Base-by-base conservation (phyloP, 208 protist species). In the Leishmania major region DNA sequence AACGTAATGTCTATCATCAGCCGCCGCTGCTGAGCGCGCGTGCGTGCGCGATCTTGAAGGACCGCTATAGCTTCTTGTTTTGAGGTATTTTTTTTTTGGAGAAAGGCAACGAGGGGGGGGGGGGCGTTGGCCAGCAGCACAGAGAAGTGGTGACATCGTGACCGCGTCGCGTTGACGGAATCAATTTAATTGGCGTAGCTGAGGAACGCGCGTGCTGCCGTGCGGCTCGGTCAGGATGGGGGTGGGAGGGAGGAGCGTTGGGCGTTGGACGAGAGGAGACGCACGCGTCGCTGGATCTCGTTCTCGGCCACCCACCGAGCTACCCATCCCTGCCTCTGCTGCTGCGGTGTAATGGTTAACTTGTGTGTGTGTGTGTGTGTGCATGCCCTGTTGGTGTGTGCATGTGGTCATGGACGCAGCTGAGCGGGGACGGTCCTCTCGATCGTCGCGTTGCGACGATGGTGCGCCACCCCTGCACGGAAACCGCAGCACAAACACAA, bases 1-100 rank as follows among this genome's bases (percentile, higher is more conserved):
- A 75, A 53, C 51, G 76, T 45, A 53, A 47, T 55, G 81, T 77
- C 31, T 66, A 53, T 35, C 71, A 73, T n/a, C 72, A 85, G 37
- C 62, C 82, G 45, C 82, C 82, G 28, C 64, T 85, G 77, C 77
- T 85, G 60, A 85, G 82, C 45, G 82, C 77, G 77, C 82, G 82
- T n/a, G 82, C 62, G 35, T 85, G 82, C 37, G 77, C 82, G 2
- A 78, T 85, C 6, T 22, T 85, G 28, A 85, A 79, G 78, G 82
- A 85, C n/a, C 77, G 82, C 25, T 85, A 85, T 49, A 71, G 51
- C 15, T 85, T 79, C 25, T 60, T 85, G 40, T 82, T 85, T 71
- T 85, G 37, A 67, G 10, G 8, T 47, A 11, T 47, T 49, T 45
- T 43, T 43, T 35, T 71, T 11, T 13, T 22, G 37, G 37, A 13